Conservation (phyloP, 148 eudicot genomes). For the Euryodendron excelsum region DNA sequence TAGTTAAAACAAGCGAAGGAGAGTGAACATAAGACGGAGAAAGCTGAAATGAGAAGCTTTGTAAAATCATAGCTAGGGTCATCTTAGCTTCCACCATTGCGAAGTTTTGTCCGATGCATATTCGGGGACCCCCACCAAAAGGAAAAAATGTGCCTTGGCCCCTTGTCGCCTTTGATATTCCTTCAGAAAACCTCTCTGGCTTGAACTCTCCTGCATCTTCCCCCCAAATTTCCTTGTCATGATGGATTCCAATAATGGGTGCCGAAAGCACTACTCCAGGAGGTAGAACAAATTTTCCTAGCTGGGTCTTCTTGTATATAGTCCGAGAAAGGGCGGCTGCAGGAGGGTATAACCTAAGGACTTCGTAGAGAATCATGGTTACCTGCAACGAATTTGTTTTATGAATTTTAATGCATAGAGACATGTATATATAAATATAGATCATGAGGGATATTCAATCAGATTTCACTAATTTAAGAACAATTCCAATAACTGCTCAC, state of each 20-base stretch:
- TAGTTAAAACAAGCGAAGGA: conserved; percentile 29
- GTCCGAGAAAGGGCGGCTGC: conserved; percentile 12
- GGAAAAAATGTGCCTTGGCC: conserved; percentile 40
- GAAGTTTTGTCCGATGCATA: conserved; percentile 57
- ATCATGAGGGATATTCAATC: no score
- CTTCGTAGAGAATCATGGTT: conserved; percentile 56
- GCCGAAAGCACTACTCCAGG: conserved; percentile 25
- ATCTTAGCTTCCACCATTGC: conserved; percentile 51
- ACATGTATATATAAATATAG: neutral
- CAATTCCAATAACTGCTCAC: neutral
- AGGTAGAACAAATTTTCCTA: conserved; percentile 48
- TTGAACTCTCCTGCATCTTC: conserved; percentile 53
- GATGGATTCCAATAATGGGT: conserved; percentile 29
- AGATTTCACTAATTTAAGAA: neutral
- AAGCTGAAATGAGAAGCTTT: conserved; percentile 37
- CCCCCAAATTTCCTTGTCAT: conserved; percentile 52
- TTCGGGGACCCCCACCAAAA: conserved; percentile 55
- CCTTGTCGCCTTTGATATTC: conserved; percentile 38
- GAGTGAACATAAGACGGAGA: conserved; percentile 54
- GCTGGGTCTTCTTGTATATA: conserved; percentile 16
- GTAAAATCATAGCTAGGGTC: conserved; percentile 42
- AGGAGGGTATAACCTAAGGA: conserved; percentile 45
- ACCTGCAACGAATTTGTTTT: no score
- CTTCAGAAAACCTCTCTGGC: conserved; percentile 60
- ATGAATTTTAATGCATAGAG: no score